Percentiles rank a stretch among this genome's conserved stretches.
Conservation (phyloP, 2,329 filamentous ascomycete genomes). For the Sporothrix pseudoabietina region DNA sequence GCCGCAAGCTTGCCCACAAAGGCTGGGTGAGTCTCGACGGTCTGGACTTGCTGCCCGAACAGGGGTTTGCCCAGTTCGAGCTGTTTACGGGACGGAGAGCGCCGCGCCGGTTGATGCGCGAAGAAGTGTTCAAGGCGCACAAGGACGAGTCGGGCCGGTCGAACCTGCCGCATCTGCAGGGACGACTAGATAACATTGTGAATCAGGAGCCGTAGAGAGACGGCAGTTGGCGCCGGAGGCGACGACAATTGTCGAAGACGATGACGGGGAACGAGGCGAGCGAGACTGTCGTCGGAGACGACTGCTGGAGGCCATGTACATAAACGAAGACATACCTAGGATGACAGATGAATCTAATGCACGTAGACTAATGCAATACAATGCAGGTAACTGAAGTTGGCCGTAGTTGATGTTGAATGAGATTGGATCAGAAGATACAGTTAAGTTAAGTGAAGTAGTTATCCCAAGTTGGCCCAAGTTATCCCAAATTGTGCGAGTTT, state of each 20-base stretch:
- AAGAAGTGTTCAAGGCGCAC: constrained; percentile 53
- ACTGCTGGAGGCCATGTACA: not conserved
- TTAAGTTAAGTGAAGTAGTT: not conserved
- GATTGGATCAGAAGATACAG: not conserved
- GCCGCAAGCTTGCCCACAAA: constrained; percentile 55
- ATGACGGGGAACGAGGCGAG: not conserved
- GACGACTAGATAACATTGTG: constrained; percentile 45
- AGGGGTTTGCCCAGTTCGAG: constrained; percentile 76
- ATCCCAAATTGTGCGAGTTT: no score
- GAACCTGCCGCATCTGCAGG: constrained; percentile 43
- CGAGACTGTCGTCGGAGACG: not conserved
- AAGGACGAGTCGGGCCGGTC: constrained; percentile 41
- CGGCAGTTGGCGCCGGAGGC: not conserved
- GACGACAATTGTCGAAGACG: not conserved
- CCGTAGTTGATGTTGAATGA: not conserved
- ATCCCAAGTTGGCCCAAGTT: no score
- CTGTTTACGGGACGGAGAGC: constrained; percentile 73
- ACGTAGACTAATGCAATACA: not conserved
- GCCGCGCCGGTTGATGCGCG: constrained; percentile 67
- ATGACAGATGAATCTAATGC: not conserved
- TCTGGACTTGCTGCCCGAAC: constrained; percentile 70
- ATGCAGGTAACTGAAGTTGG: not conserved
- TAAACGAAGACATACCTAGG: not conserved
- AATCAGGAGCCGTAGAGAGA: constrained; percentile 46
- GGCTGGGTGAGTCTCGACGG: constrained; percentile 73